Base-by-base conservation (phyloP, 2,329 filamentous ascomycete species). In the Aspergillus flavus region DNA sequence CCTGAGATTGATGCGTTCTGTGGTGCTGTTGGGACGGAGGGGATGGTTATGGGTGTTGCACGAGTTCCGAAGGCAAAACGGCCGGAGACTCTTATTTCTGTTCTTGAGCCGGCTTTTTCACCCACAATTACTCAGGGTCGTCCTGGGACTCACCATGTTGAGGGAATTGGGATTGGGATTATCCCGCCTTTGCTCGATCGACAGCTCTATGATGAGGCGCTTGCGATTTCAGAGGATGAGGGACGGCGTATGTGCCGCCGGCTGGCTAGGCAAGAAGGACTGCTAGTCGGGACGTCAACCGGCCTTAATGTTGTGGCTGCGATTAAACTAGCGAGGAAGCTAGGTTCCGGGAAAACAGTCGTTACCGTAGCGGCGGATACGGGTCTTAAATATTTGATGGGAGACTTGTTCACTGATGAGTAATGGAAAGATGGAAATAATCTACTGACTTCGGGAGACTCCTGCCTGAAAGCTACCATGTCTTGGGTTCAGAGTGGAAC, bases 101-200 rank as follows among this genome's bases (percentile, higher is more conserved):
- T 65, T 6, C 26, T 68, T 2, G 68, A 70, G 21, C 66, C 66
- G 6, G 62, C 61, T 1, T 60, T 61, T 23, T 60, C 63, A 11
- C 64, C 67, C 1, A 50, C 59, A 5, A 58, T 65, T 12, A 65
- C 64, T 1, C 54, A 66, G 39, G 61, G 63, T 30, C 43, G 48
- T n/a, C 28, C 52, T 3, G 87, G 91, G 75, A 82, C 87, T 1
- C 97, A 97, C 83, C 95, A 96, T 81, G 93, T 97, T 1, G 94
- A 97, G 81, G 94, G 94, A 32, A 96, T 97, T 69, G 94, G 94
- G 10, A 96, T 96, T 75, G 94, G 97, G 76, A 97, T 96, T 97
- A 62, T 36, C 34, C 93, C 93, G 4, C 92, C 96, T 36, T 93
- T 96, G 7, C 82, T 97, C 54, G 87, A 93, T 68, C 90, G 89